These are phyloP conservation scores for Botryosphaeria agaves DNA, from an alignment of 2,329 filamentous ascomycete species.

Conservation along the genomic window DNA sequence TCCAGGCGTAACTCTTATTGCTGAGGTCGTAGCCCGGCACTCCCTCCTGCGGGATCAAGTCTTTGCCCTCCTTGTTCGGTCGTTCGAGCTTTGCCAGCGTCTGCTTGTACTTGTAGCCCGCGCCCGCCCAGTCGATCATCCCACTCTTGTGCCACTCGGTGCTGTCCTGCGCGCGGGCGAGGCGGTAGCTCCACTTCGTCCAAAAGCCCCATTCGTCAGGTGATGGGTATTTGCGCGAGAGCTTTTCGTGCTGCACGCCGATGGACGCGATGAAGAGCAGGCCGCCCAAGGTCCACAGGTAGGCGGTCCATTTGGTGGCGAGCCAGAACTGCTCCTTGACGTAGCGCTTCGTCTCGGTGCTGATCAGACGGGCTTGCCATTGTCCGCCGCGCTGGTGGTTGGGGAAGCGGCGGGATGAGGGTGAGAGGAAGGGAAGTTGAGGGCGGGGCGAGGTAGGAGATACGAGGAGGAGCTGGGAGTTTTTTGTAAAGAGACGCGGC, in stretches of 20 bases:
- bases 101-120: constrained; percentile 41
- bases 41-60: constrained; percentile 33
- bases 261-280: constrained; percentile 44
- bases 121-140: constrained; percentile 50
- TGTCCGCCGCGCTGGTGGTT: constrained; percentile 15
- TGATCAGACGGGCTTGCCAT: constrained; percentile 49
- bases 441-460: constrained; percentile 35
- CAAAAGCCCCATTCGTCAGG: constrained; percentile 66
- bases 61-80: constrained; percentile 21
- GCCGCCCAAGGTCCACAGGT: constrained; percentile 45
- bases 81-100: constrained; percentile 55
- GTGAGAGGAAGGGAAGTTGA: constrained; percentile 48
- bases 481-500: constrained; percentile 40
- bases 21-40: constrained; percentile 49
- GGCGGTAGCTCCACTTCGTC: constrained; percentile 50
- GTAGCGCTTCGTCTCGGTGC: constrained; percentile 58
- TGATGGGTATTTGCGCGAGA: constrained; percentile 63
- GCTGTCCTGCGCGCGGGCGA: constrained; percentile 42
- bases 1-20: constrained; percentile 66
- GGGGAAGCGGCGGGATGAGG: constrained; percentile 24
- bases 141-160: constrained; percentile 34
- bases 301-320: constrained; percentile 48
- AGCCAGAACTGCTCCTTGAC: constrained; percentile 54
- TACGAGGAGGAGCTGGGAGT: constrained; percentile 34
- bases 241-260: constrained; percentile 52